These are phyloP conservation scores for Moesziomyces parantarcticus DNA, from an alignment of 1,284 basidiomycete species.

Conservation along the genomic window DNA sequence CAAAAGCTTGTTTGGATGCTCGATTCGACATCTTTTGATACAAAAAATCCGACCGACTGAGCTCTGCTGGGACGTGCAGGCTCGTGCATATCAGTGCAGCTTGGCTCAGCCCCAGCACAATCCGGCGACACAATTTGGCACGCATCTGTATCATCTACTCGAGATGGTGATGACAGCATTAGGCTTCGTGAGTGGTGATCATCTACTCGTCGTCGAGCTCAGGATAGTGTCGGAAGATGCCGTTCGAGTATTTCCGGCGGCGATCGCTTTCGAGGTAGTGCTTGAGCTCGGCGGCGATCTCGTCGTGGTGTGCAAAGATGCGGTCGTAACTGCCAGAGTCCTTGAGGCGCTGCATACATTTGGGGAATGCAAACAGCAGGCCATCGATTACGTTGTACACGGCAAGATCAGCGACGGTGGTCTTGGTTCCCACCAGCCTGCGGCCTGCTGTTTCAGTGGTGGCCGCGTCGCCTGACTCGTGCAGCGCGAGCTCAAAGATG, in stretches of 20 bases:
- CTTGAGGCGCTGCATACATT: slow-evolving; percentile 65
- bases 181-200: neutral
- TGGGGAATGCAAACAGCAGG: slow-evolving; percentile 72
- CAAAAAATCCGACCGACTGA: neutral
- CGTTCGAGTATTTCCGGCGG: slow-evolving; percentile 69
- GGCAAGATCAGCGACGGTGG: slow-evolving; percentile 72
- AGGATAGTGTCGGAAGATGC: slow-evolving; percentile 71
- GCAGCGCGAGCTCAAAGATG: slow-evolving; percentile 69
- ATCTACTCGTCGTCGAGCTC: slow-evolving; percentile 70
- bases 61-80: neutral
- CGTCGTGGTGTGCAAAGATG: slow-evolving; percentile 50
- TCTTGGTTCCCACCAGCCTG: slow-evolving; percentile 69
- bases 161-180: too few relatives aligned
- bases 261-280: slow-evolving; percentile 71
- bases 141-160: neutral
- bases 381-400: slow-evolving; percentile 70
- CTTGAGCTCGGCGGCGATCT: slow-evolving; percentile 67
- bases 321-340: slow-evolving; percentile 64
- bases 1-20: neutral
- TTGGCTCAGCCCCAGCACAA: neutral
- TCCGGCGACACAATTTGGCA: too few relatives aligned
- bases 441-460: slow-evolving; percentile 52
- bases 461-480: slow-evolving; percentile 4
- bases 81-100: neutral
- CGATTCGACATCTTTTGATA: neutral